phyloP scores from a whole-genome alignment of 345 rosid genomes.

The Brassica rapa region DNA sequence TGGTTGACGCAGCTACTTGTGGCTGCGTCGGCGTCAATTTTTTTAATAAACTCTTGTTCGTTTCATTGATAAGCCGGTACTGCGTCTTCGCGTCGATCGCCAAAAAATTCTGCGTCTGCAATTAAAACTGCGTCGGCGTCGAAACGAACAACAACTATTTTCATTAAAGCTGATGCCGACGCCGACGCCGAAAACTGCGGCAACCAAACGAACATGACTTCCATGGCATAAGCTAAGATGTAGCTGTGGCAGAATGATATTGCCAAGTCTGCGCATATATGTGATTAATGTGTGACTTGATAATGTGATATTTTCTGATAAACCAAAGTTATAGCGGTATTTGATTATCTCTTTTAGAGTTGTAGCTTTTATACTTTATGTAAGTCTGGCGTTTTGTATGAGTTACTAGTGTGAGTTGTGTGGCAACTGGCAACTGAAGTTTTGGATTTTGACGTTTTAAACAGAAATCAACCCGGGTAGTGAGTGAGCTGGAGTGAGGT shows the following conservation, averaged over 20 bases:
- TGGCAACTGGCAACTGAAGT: conserved; percentile 39
- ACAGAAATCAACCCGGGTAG: conserved; percentile 37
- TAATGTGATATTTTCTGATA: not conserved
- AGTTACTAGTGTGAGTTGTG: conserved; percentile 20
- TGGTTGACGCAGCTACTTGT: too few relatives aligned
- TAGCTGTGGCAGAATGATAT: not conserved
- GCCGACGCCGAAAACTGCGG: too few relatives aligned
- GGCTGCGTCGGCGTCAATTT: too few relatives aligned
- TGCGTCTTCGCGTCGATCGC: too few relatives aligned
- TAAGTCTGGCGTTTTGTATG: conserved; percentile 14
- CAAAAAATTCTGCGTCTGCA: too few relatives aligned
- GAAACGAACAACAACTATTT: too few relatives aligned
- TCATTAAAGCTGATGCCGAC: too few relatives aligned
- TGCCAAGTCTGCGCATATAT: not conserved
- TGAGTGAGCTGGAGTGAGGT: conserved; percentile 46
- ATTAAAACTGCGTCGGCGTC: too few relatives aligned
- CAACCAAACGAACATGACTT: too few relatives aligned
- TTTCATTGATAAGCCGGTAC: too few relatives aligned
- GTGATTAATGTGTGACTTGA: not conserved
- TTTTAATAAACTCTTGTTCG: too few relatives aligned
- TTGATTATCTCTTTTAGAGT: conserved; percentile 17
- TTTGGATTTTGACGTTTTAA: conserved; percentile 30
- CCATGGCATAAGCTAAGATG: too few relatives aligned
- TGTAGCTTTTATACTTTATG: conserved; percentile 2
- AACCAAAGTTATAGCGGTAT: not conserved